phyloP scores from a whole-genome alignment of 352 stramenopile genomes.

The Phytophthora palmivora region DNA sequence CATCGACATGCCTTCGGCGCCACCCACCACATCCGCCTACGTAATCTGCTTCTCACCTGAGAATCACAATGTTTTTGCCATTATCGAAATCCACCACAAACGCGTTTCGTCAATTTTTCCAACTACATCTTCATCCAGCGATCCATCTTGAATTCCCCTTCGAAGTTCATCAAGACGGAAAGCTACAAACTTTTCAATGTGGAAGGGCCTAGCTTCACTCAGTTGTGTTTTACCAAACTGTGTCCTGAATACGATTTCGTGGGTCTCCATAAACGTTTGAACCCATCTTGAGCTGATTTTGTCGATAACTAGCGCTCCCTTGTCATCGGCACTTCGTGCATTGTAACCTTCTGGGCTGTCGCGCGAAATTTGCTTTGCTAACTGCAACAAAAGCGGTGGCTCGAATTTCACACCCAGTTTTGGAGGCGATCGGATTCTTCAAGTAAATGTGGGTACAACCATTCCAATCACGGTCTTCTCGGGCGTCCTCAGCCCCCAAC shows the following conservation, averaged over 20 bases:
- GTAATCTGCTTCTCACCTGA: no score
- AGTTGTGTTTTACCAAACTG: slow-evolving; percentile 23
- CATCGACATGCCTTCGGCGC: no score
- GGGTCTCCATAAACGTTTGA: slow-evolving; percentile 25
- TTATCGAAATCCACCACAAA: no score
- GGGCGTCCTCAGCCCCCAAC: no score
- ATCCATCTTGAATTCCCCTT: no score
- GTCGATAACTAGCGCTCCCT: neutral
- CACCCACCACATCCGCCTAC: no score
- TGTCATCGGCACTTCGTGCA: neutral
- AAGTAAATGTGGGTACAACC: slow-evolving; percentile 15
- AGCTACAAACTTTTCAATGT: slow-evolving; percentile 22
- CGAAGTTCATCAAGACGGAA: slow-evolving; percentile 25
- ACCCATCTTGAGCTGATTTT: slow-evolving; percentile 19
- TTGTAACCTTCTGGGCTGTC: neutral
- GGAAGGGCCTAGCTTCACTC: slow-evolving; percentile 14
- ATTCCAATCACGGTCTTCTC: neutral
- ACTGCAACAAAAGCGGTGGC: slow-evolving; percentile 6
- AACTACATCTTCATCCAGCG: no score
- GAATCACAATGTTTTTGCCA: no score
- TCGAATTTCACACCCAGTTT: slow-evolving; percentile 24
- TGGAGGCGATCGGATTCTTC: slow-evolving; percentile 14
- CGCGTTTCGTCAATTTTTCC: no score
- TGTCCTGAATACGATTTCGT: slow-evolving; percentile 17
- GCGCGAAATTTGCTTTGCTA: neutral